These are phyloP conservation scores for Zanthoxylum bungeanum DNA, from an alignment of 345 rosid genomes.

Conservation along the genomic window DNA sequence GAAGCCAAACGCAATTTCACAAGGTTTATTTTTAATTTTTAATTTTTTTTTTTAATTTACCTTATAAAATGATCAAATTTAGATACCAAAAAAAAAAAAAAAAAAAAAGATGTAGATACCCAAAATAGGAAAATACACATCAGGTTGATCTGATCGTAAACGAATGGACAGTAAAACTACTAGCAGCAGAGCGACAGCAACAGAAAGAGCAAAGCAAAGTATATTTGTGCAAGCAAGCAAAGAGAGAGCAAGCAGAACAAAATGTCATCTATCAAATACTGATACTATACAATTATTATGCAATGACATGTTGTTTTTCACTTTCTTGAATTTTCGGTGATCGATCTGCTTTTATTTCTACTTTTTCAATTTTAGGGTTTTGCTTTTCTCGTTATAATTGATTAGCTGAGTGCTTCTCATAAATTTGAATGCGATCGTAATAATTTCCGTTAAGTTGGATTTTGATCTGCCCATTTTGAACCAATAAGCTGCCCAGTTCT, in stretches of 20 bases:
- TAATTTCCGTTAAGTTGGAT: background rate
- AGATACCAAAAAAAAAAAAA: background rate
- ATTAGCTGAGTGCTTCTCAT: background rate
- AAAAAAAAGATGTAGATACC: too few species aligned
- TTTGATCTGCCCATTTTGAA: background rate
- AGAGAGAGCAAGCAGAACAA: background rate
- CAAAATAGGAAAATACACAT: background rate
- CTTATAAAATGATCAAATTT: too few species aligned
- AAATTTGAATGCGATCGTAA: too few species aligned
- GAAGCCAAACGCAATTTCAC: too few species aligned
- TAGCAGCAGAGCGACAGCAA: background rate
- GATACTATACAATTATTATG: background rate
- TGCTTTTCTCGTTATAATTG: too few species aligned
- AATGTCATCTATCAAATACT: background rate
- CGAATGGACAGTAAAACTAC: background rate
- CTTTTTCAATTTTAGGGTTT: background rate
- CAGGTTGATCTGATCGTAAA: background rate
- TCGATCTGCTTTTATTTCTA: background rate
- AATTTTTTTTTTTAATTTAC: too few species aligned
- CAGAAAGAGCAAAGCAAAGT: background rate
- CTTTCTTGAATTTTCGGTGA: background rate
- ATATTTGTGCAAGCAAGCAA: background rate
- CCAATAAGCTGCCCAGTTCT: constrained; percentile 8
- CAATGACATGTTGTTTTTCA: background rate
- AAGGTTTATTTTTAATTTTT: too few species aligned